A percentile compares a stretch with the other conserved stretches of the same genome.
phyloP scores from a whole-genome alignment of 768 basidiomycete species.

The Naganishia randhawae region DNA sequence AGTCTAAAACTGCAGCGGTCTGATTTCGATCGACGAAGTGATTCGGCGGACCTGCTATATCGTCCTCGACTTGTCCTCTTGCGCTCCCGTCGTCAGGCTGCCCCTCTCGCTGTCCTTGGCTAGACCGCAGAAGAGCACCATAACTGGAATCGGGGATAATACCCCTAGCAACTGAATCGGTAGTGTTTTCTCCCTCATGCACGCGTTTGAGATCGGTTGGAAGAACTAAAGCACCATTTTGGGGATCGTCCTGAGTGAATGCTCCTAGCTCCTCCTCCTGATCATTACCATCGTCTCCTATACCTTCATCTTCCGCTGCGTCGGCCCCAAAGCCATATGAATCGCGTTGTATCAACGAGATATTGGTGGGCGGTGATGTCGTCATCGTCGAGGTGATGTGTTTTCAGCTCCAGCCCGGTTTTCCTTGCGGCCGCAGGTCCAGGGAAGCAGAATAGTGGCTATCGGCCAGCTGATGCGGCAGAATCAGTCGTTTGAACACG shows the following conservation, averaged over 20 bases:
- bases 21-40: not conserved
- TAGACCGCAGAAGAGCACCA: not conserved
- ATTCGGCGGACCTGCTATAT: not conserved
- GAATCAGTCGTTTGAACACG: too few species aligned
- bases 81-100: not conserved
- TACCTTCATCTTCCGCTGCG: not conserved
- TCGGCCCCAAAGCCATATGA: slow-evolving; percentile 10
- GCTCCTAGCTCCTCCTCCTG: not conserved
- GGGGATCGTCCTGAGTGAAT: not conserved
- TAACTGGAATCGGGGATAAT: slow-evolving; percentile 16
- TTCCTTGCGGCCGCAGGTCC: too few species aligned
- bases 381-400: not conserved
- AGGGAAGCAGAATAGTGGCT: too few species aligned
- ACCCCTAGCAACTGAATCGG: not conserved
- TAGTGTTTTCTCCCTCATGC: not conserved
- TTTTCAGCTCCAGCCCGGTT: too few species aligned
- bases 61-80: not conserved
- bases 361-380: not conserved
- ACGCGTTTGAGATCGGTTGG: not conserved
- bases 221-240: not conserved
- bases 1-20: not conserved
- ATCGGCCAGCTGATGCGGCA: too few species aligned
- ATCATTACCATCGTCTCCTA: not conserved
- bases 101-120: not conserved
- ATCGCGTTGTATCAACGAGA: slow-evolving; percentile 2